Percentiles rank a stretch among this genome's conserved stretches.
Conservation (phyloP, 192 early-diverging fungal species). For the Physocladia obscura region DNA sequence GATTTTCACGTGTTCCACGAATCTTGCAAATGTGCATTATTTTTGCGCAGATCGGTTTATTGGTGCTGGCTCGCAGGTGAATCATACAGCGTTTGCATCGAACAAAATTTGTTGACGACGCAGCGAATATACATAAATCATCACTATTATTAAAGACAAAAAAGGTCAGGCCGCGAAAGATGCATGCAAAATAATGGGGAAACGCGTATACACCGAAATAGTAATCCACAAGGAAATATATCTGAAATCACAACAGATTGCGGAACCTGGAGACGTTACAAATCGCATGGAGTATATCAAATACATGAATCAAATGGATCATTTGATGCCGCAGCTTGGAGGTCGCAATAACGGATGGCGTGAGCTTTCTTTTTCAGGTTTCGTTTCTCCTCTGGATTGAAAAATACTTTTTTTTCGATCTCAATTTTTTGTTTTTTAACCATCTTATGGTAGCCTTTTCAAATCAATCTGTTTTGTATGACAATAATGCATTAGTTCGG, state of each 20-base stretch:
- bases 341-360: slow-evolving; percentile 56
- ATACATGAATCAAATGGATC: slow-evolving; percentile 50
- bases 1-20: slow-evolving; percentile 46
- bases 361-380: slow-evolving; percentile 47
- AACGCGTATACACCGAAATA: slow-evolving; percentile 39
- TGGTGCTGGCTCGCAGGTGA: slow-evolving; percentile 39
- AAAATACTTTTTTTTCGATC: not conserved
- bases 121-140: too few species aligned
- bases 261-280: slow-evolving; percentile 46
- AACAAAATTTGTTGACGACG: too few species aligned
- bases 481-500: not conserved
- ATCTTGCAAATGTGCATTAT: slow-evolving; percentile 59
- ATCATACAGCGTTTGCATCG: too few species aligned
- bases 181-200: slow-evolving; percentile 50
- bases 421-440: not conserved
- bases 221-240: slow-evolving; percentile 30
- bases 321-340: slow-evolving; percentile 42
- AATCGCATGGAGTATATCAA: slow-evolving; percentile 52
- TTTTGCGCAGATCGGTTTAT: slow-evolving; percentile 48
- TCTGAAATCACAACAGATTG: slow-evolving; percentile 16
- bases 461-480: slow-evolving; percentile 5
- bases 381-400: not conserved
- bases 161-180: slow-evolving; percentile 46
- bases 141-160: too few species aligned
- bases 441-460: not conserved